Base-by-base conservation (phyloP, 192 early-diverging fungal species). In the Coemansia sp. region DNA sequence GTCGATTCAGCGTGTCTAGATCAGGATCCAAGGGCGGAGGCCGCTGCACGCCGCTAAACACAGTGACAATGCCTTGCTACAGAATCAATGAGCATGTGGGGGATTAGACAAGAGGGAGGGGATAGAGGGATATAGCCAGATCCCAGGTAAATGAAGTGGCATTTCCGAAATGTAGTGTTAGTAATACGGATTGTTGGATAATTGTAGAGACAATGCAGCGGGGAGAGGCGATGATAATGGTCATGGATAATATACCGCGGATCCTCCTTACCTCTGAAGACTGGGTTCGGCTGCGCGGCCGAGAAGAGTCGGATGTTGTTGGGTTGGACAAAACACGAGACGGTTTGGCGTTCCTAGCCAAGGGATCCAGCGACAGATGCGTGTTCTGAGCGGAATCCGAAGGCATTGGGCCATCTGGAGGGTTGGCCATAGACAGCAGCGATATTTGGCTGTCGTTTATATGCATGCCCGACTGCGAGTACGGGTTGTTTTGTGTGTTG, bases 241-340 rank as follows among this genome's bases (percentile, higher is more conserved):
- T 4, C 33, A 4, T 34, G 33, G 14, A 20, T 7, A 22, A 48
- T 22, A 4, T 48, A 1, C 8, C n/a, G n/a, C n/a, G n/a, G n/a
- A n/a, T n/a, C n/a, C n/a, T n/a, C 36, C 73, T 67, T 70, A 74
- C 76, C 70, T 80, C 77, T 22, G 77, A 80, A 15, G 77, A 80
- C 29, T 80, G 77, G 25, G 77, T 80, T 2, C 72, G 67, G 37
- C 77, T 80, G 17, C 77, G 76, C 10, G 77, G 77, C 11, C 77
- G 72, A 0, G 61, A 67, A 19, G 57, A 9, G 34, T 68, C 66
- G 25, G 71, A 33, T 15, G 61, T 38, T 27, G 57, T 31, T 31
- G 60, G 63, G 55, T 62, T 67, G 38, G 77, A 70, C 31, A 80
- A 67, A 5, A 61, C 72, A 23, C 77, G 71, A 42, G 72, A 62